A percentile compares a stretch with the other conserved stretches of the same genome.
Conservation (phyloP, 2,329 filamentous ascomycete genomes). For the Fusarium paranaense region DNA sequence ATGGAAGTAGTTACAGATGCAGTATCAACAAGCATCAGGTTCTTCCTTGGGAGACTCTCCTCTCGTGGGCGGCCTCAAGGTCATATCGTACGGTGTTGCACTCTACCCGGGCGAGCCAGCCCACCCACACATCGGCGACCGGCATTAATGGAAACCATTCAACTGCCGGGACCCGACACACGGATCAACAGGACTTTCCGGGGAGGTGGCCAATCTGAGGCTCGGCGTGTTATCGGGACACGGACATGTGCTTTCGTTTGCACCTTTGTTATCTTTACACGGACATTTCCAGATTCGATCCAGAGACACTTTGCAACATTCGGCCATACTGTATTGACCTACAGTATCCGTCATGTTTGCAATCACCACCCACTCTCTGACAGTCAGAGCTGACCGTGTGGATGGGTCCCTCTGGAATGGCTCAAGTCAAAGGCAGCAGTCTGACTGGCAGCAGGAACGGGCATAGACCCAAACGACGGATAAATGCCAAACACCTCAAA, state of each 20-base stretch:
- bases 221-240: background rate
- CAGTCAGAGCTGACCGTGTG: background rate
- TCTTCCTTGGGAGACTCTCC: background rate
- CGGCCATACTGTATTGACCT: background rate
- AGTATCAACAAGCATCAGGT: background rate
- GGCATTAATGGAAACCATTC: conserved; percentile 5
- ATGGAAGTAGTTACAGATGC: background rate
- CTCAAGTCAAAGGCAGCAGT: background rate
- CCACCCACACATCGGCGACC: conserved; percentile 14
- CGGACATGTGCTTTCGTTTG: background rate
- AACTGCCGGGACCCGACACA: conserved; percentile 16
- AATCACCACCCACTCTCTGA: background rate
- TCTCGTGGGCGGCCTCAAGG: background rate
- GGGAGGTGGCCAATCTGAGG: background rate
- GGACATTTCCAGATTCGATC: background rate
- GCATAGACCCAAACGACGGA: background rate
- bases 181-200: conserved; percentile 19
- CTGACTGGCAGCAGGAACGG: background rate
- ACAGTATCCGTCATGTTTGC: background rate
- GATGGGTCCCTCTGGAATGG: background rate
- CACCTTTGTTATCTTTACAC: background rate
- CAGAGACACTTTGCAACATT: background rate
- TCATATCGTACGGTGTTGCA: background rate
- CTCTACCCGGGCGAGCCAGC: background rate
- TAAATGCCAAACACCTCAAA: background rate